Evolutionary conservation across 768 basidiomycete species (phyloP).

Genomic region (Boletus pseudo-olivaceus): DNA sequence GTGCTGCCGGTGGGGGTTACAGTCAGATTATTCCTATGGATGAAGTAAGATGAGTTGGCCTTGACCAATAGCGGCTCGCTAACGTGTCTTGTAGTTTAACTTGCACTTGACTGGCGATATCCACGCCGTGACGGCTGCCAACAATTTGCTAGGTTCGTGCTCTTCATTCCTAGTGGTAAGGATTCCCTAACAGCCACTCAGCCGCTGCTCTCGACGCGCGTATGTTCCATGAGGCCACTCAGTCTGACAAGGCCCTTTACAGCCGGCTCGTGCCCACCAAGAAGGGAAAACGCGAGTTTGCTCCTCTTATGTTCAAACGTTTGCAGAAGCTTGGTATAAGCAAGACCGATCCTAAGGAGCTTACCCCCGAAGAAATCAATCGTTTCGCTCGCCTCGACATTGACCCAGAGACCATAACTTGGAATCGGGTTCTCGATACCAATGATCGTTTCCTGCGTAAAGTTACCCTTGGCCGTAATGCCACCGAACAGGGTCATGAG

Average conservation of each 20-base stretch:
- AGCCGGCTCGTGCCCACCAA: constrained; percentile 87
- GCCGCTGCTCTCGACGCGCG: constrained; percentile 96
- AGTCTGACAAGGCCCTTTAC: constrained; percentile 93
- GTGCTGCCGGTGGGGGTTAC: constrained; percentile 97
- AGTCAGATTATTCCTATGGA: constrained; percentile 99
- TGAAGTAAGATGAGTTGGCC: constrained; percentile 49
- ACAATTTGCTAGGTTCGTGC: constrained; percentile 81
- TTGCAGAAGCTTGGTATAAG: constrained; percentile 92
- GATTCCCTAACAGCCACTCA: constrained; percentile 27
- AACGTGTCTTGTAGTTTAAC: constrained; percentile 64
- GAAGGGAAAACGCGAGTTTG: constrained; percentile 93
- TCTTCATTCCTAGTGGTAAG: background rate
- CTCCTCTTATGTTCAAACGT: constrained; percentile 94
- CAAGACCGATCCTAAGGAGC: constrained; percentile 88
- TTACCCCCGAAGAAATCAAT: constrained; percentile 89
- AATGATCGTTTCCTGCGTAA: constrained; percentile 97
- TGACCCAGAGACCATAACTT: constrained; percentile 88
- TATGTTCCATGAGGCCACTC: constrained; percentile 96
- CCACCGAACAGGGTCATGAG: constrained; percentile 86
- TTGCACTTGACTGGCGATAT: constrained; percentile 96
- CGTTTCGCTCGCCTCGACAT: constrained; percentile 91
- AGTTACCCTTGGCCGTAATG: constrained; percentile 86
- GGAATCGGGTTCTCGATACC: constrained; percentile 96
- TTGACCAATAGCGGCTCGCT: constrained; percentile 1
- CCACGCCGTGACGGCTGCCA: constrained; percentile 95